These are phyloP conservation scores for Pichia sp. DNA, from an alignment of 1,139 yeast genomes.

Conservation along the genomic window DNA sequence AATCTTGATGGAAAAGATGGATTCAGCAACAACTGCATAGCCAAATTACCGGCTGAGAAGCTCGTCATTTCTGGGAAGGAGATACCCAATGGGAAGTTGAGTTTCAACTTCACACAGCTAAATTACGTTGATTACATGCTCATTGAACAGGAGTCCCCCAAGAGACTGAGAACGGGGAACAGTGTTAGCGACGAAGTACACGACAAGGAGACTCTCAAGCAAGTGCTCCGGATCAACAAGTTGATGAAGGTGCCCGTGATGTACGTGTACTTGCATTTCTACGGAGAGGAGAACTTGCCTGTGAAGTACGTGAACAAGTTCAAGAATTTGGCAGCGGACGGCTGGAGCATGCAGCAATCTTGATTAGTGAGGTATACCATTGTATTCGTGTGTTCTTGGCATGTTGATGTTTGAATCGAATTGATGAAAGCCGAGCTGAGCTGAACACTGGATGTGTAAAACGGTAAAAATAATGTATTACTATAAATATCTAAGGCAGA, in stretches of 20 bases:
- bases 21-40: constrained; percentile 11
- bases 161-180: no score
- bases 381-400: no score
- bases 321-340: constrained; percentile 8
- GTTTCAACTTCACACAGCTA: constrained; percentile 14
- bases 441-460: no score
- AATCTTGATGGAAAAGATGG: neutral
- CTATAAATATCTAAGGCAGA: no score
- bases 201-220: neutral
- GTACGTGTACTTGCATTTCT: constrained; percentile 16
- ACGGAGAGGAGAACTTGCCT: constrained; percentile 2
- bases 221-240: constrained; percentile 9
- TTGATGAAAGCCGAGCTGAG: no score
- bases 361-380: no score
- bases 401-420: no score
- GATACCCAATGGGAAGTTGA: neutral
- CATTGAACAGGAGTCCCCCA: constrained; percentile 1
- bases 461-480: no score
- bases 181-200: neutral
- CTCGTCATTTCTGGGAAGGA: constrained; percentile 5
- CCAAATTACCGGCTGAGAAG: constrained; percentile 9
- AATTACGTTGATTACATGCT: constrained; percentile 18
- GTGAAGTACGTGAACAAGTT: constrained; percentile 6
- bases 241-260: constrained; percentile 16
- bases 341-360: constrained; percentile 17